Evolutionary conservation across 2,329 filamentous ascomycete species (phyloP).

Genomic region (Alternaria sp.): DNA sequence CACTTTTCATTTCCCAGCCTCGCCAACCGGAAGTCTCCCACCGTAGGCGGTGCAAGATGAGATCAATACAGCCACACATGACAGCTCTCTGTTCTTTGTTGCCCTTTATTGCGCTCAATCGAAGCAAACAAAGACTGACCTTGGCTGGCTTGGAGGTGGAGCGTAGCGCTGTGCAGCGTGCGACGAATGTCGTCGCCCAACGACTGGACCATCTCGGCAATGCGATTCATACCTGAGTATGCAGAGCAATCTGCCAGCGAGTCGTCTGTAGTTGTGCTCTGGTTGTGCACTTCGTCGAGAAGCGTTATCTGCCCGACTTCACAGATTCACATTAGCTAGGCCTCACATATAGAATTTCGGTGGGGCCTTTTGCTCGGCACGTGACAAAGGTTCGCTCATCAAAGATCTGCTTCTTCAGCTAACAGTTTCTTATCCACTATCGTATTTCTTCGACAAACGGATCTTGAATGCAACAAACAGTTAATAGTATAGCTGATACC

Average conservation of each 20-base stretch:
- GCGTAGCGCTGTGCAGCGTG: slow-evolving; percentile 16
- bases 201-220: slow-evolving; percentile 5
- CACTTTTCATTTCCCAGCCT: slow-evolving; percentile 42
- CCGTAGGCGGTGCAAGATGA: slow-evolving; percentile 30
- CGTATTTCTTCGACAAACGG: neutral
- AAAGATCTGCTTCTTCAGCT: neutral
- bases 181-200: slow-evolving; percentile 20
- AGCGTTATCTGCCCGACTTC: neutral
- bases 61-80: slow-evolving; percentile 35
- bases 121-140: slow-evolving; percentile 15
- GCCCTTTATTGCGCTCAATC: slow-evolving; percentile 6
- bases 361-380: neutral
- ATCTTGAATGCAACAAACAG: neutral
- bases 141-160: slow-evolving; percentile 23
- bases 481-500: neutral
- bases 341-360: neutral
- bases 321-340: neutral
- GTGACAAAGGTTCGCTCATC: neutral
- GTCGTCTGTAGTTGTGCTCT: slow-evolving; percentile 1
- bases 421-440: neutral
- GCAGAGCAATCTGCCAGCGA: slow-evolving; percentile 7
- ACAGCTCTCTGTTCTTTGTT: slow-evolving; percentile 24
- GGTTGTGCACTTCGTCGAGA: neutral
- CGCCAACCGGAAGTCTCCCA: slow-evolving; percentile 32
- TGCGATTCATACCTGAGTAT: slow-evolving; percentile 4